phyloP scores from a whole-genome alignment of 2,329 filamentous ascomycete genomes.

The Colletotrichum neosansevieriae region DNA sequence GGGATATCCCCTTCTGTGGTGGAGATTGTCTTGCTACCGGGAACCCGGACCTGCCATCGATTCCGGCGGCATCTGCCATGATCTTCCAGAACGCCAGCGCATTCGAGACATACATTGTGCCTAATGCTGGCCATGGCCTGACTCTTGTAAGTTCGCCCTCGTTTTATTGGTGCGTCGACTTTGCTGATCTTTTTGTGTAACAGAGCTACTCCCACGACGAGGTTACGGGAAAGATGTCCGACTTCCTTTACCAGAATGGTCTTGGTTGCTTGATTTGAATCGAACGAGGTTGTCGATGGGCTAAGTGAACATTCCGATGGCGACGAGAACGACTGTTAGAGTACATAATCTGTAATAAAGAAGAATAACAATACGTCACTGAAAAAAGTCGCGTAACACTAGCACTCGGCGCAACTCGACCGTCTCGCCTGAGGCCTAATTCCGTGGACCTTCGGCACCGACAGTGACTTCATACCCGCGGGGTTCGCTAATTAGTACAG shows the following conservation, averaged over 20 bases:
- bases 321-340: too few species aligned
- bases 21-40: constrained; percentile 66
- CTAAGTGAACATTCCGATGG: too few species aligned
- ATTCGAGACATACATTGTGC: constrained; percentile 67
- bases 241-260: constrained; percentile 50
- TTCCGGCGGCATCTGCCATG: constrained; percentile 56
- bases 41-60: constrained; percentile 51
- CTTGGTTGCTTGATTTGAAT: constrained; percentile 12
- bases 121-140: constrained; percentile 62
- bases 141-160: constrained; percentile 54
- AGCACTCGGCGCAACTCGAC: not conserved
- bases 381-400: too few species aligned
- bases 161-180: not conserved
- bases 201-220: constrained; percentile 47
- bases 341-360: too few species aligned
- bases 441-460: constrained; percentile 13
- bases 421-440: not conserved
- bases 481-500: not conserved
- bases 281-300: too few species aligned
- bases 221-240: constrained; percentile 52
- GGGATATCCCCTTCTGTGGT: constrained; percentile 70
- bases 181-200: not conserved
- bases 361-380: too few species aligned
- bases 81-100: constrained; percentile 58
- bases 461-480: not conserved